These are phyloP conservation scores for Pseudogymnoascus sp. DNA, from an alignment of 2,329 filamentous ascomycete genomes.

Conservation along the genomic window DNA sequence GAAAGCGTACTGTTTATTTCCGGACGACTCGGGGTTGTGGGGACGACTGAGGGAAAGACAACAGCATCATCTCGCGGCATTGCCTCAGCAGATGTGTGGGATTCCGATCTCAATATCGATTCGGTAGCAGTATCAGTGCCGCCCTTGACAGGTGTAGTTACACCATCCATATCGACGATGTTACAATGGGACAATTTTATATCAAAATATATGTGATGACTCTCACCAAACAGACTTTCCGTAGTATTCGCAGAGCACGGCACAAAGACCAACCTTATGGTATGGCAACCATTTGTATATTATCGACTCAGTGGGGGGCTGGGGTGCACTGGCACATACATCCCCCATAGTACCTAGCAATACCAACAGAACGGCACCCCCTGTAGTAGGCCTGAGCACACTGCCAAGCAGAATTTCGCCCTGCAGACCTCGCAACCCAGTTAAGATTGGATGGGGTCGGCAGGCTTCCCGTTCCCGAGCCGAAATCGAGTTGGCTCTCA, in stretches of 20 bases:
- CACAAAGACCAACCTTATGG: not conserved
- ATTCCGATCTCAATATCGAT: not conserved
- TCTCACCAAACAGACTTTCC: not conserved
- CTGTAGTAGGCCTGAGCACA: not conserved
- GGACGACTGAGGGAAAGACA: not conserved
- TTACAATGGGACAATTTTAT: not conserved
- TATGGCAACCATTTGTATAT: not conserved
- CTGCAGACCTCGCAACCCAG: not conserved
- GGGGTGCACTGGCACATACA: not conserved
- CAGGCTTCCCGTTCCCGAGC: not conserved
- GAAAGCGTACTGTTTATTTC: not conserved
- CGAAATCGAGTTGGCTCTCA: not conserved
- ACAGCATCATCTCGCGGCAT: not conserved
- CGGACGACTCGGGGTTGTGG: not conserved
- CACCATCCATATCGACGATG: not conserved
- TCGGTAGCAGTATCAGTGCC: not conserved
- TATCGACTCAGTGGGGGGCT: not conserved
- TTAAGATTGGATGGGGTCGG: not conserved
- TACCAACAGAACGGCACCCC: not conserved
- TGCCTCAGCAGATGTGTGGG: not conserved
- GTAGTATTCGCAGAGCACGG: not conserved
- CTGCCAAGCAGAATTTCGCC: not conserved
- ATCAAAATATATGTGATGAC: not conserved
- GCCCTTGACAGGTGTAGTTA: not conserved
- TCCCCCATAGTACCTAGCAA: not conserved